A percentile compares a stretch with the other conserved stretches of the same genome.
Conservation (phyloP, 2,329 filamentous ascomycete genomes). For the Claviceps quebecensis region DNA sequence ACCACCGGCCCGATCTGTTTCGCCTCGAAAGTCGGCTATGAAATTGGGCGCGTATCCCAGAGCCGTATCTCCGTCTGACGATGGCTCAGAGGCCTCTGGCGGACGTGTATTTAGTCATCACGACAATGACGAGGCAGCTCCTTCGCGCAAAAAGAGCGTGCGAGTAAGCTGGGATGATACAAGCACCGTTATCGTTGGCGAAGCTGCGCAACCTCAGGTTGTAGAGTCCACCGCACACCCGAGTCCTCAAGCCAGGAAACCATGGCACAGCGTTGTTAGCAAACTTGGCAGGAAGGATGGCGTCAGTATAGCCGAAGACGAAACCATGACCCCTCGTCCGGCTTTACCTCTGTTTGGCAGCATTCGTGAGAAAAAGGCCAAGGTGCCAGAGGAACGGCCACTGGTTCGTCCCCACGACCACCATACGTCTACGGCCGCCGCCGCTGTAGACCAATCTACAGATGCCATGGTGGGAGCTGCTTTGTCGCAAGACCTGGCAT, state of each 20-base stretch:
- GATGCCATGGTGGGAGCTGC: slow-evolving; percentile 46
- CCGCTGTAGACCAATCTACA: slow-evolving; percentile 34
- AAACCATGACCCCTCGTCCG: slow-evolving; percentile 60
- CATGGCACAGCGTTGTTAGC: slow-evolving; percentile 38
- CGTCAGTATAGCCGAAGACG: slow-evolving; percentile 40
- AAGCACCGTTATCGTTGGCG: slow-evolving; percentile 38
- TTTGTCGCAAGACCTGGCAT: slow-evolving; percentile 37
- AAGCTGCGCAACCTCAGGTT: slow-evolving; percentile 25
- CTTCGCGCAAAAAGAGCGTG: slow-evolving; percentile 46
- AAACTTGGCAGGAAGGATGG: slow-evolving; percentile 36
- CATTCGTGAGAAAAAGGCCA: slow-evolving; percentile 47
- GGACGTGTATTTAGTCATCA: slow-evolving; percentile 13
- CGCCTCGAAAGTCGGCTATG: slow-evolving; percentile 63
- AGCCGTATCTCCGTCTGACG: slow-evolving; percentile 35
- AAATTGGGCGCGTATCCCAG: slow-evolving; percentile 46
- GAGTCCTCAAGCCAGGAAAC: slow-evolving; percentile 25
- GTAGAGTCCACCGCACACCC: slow-evolving; percentile 25
- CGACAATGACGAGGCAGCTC: slow-evolving; percentile 21
- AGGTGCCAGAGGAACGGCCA: slow-evolving; percentile 39
- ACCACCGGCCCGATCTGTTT: slow-evolving; percentile 56
- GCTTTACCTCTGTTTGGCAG: slow-evolving; percentile 64
- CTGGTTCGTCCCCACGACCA: slow-evolving; percentile 40
- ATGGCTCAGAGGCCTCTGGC: slow-evolving; percentile 30
- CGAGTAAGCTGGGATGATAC: slow-evolving; percentile 70
- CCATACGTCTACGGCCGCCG: slow-evolving; percentile 12